phyloP scores from a whole-genome alignment of 768 basidiomycete genomes.

The Fibroporia radiculosa region DNA sequence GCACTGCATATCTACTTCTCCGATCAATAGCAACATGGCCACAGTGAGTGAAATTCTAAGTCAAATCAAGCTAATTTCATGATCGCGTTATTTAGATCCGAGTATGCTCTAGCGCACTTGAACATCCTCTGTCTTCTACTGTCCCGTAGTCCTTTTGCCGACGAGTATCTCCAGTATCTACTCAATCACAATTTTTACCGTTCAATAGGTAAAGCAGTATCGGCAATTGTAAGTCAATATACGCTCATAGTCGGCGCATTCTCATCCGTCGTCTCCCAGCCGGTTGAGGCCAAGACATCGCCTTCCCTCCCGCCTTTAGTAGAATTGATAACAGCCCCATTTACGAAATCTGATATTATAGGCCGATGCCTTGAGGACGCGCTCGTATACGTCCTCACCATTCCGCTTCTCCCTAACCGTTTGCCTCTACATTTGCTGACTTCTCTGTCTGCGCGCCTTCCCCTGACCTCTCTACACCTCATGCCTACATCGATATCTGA shows the following conservation, averaged over 20 bases:
- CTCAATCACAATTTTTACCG: slow-evolving; percentile 39
- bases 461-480: slow-evolving; percentile 35
- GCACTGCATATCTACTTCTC: slow-evolving; percentile 41
- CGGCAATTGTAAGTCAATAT: slow-evolving; percentile 41
- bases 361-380: slow-evolving; percentile 31
- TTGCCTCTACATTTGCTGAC: slow-evolving; percentile 56
- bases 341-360: slow-evolving; percentile 28
- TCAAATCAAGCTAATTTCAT: background rate
- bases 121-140: slow-evolving; percentile 43
- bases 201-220: slow-evolving; percentile 33
- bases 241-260: background rate
- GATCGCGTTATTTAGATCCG: slow-evolving; percentile 31
- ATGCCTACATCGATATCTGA: slow-evolving; percentile 22
- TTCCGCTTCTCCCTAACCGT: slow-evolving; percentile 75
- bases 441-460: slow-evolving; percentile 56
- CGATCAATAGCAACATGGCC: slow-evolving; percentile 40
- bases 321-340: slow-evolving; percentile 34
- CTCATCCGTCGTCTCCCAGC: slow-evolving; percentile 29
- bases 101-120: slow-evolving; percentile 39
- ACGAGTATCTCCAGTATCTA: slow-evolving; percentile 36
- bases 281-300: slow-evolving; percentile 48
- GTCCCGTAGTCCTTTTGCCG: slow-evolving; percentile 18
- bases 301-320: slow-evolving; percentile 42
- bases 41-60: slow-evolving; percentile 33
- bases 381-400: slow-evolving; percentile 51